Evolutionary conservation across 1,139 yeast genomes (phyloP), one percentile per base, ranked within the genome.

Genomic region (Zygoascus hellenicus): DNA sequence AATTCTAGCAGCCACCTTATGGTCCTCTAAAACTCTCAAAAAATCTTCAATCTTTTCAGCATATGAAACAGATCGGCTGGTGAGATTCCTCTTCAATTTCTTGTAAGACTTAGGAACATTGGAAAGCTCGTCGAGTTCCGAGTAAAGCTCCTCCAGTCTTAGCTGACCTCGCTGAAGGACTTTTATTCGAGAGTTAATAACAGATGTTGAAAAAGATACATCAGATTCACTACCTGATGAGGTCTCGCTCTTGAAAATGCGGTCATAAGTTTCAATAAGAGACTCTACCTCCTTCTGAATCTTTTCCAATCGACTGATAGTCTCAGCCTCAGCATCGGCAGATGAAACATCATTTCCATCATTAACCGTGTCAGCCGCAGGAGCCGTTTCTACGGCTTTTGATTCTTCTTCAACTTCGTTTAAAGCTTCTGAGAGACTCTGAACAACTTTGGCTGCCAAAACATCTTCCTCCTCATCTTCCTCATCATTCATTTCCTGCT

Each of bases 31-130:
- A 11, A 47, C 53, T 15, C 58, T 49, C 30, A 57, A 39, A 41
- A 57, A 47, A 37, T 52, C 58, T 38, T 58, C 61, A 32, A 58
- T 52, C 48, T 54, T 55, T 41, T 58, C 61, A 17, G 61, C 61
- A 33, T 47, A 43, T 15, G 49, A 17, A 9, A 58, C 61, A 1
- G 60, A 48, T 37, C 45, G 46, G 42, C 46, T 48, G 15, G 54
- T 57, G 39, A 58, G 51, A 32, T 54, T 55, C 34, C 54, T 57
- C 52, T 56, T 58, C 31, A 53, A 45, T 47, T 52, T 52, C 48
- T 51, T 47, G 32, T 42, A 33, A 15, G 45, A 41, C 22, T 38
- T 38, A 7, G 48, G 52, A 9, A 46, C 50, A 9, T 45, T 9
- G 7, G 48, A 44, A 6, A 59, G 55, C 17, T 47, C 47, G 43